A percentile compares a stretch with the other conserved stretches of the same genome.
phyloP scores from a whole-genome alignment of 768 basidiomycete genomes.

The Boletus rubroflammeus region DNA sequence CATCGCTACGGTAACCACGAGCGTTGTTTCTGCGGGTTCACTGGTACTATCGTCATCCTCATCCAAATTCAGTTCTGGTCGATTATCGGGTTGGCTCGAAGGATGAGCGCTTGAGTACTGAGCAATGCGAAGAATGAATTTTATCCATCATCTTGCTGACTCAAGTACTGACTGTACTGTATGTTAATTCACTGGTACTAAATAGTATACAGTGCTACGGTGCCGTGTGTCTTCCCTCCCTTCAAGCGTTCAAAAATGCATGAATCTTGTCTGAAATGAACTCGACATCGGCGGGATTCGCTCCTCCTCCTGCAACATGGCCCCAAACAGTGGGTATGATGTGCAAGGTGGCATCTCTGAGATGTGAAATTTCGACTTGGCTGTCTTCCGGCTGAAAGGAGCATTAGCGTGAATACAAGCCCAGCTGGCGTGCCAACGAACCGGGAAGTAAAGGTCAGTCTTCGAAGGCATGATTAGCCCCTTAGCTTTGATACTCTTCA shows the following conservation, averaged over 20 bases:
- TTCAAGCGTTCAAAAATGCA: slow-evolving; percentile 38
- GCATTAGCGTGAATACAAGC: background rate
- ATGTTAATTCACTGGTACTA: slow-evolving; percentile 2
- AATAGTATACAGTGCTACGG: background rate
- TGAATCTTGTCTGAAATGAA: slow-evolving; percentile 42
- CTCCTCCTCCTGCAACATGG: slow-evolving; percentile 50
- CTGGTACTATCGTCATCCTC: too few relatives aligned
- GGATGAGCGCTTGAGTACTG: background rate
- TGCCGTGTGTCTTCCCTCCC: background rate
- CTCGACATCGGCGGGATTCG: slow-evolving; percentile 36
- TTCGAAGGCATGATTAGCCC: slow-evolving; percentile 58
- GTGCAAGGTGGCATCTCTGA: slow-evolving; percentile 43
- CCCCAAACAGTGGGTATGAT: slow-evolving; percentile 59
- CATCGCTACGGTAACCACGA: too few relatives aligned
- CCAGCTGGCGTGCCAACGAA: slow-evolving; percentile 17
- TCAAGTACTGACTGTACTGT: too few relatives aligned
- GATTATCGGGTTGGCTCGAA: background rate
- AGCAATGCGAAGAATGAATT: background rate
- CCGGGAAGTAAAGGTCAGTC: slow-evolving; percentile 60
- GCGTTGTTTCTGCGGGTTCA: too few relatives aligned
- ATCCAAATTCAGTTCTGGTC: background rate
- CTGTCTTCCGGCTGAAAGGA: slow-evolving; percentile 50
- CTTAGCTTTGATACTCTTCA: slow-evolving; percentile 46
- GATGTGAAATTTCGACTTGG: slow-evolving; percentile 41
- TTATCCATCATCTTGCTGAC: background rate